Percentiles rank a stretch among this genome's conserved stretches.
Evolutionary conservation across 352 stramenopile species (phyloP).

Genomic region (Aphanomyces astaci): DNA sequence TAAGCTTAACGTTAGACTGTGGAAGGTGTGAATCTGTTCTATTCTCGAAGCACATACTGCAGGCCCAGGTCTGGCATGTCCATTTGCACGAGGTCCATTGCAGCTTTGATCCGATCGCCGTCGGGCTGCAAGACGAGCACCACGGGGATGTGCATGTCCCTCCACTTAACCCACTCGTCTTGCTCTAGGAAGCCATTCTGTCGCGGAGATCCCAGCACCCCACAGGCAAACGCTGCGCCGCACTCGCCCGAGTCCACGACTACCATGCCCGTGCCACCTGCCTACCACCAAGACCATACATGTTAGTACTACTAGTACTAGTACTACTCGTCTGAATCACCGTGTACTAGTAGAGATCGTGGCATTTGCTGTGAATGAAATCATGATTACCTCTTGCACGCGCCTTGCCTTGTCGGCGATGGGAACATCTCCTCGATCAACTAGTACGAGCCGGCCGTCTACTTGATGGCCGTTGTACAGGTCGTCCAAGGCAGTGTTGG

Average conservation of each 20-base stretch:
- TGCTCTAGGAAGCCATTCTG: conserved; percentile 15
- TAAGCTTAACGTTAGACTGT: too few species aligned
- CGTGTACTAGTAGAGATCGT: too few species aligned
- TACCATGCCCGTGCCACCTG: conserved; percentile 1
- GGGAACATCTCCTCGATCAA: not conserved
- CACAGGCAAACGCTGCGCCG: not conserved
- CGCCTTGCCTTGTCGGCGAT: conserved; percentile 9
- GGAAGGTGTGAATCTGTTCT: too few species aligned
- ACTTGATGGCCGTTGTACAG: conserved; percentile 1
- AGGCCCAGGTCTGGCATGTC: conserved; percentile 3
- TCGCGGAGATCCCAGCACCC: not conserved
- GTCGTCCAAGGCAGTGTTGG: conserved; percentile 5
- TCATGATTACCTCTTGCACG: conserved; percentile 21
- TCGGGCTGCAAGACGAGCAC: not conserved
- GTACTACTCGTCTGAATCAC: too few species aligned
- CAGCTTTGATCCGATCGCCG: conserved; percentile 12
- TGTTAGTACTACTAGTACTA: too few species aligned
- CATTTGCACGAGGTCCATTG: not conserved
- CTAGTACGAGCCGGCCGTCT: not conserved
- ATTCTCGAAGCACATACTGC: conserved; percentile 6
- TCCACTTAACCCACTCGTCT: conserved; percentile 14
- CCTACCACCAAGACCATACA: not conserved
- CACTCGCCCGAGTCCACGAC: conserved; percentile 17
- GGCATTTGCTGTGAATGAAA: not conserved
- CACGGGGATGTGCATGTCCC: not conserved